phyloP scores from a whole-genome alignment of 148 eudicot genomes.

The Polygonum maritimum region DNA sequence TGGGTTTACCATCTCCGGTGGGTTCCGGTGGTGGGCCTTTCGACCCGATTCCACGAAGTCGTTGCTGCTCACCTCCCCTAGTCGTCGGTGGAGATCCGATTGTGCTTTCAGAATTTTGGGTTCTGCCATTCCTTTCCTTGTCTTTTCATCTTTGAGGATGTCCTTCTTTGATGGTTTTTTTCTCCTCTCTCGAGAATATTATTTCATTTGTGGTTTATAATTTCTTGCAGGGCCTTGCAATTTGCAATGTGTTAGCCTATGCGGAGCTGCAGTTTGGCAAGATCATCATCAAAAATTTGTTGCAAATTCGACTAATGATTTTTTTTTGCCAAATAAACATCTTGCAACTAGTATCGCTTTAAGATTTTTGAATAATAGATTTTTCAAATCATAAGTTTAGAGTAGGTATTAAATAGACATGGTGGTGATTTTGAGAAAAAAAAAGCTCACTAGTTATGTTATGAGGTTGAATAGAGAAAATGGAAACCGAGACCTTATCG shows the following conservation, averaged over 20 bases:
- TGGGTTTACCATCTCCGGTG: constrained; percentile 16
- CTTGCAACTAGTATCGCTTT: no score
- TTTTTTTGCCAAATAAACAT: no score
- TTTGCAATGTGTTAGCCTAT: neutral
- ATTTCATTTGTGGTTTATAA: no score
- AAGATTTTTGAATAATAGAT: no score
- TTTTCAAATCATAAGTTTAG: no score
- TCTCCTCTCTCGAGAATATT: no score
- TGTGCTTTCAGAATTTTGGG: neutral
- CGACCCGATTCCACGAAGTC: constrained; percentile 17
- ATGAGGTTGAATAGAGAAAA: constrained; percentile 41
- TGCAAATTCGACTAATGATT: no score
- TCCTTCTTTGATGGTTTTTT: no score
- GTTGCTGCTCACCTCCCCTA: neutral
- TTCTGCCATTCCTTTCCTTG: constrained; percentile 3
- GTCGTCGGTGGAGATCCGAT: neutral
- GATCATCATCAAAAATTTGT: no score
- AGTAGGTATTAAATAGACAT: no score
- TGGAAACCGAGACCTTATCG: constrained; percentile 45
- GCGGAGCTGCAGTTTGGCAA: neutral
- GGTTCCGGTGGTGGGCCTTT: constrained; percentile 28
- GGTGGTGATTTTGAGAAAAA: no score
- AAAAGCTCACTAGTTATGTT: neutral
- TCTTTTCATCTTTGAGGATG: no score
- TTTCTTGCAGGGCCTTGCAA: neutral